Evolutionary conservation across 2,329 filamentous ascomycete species (phyloP).

Genomic region (Alternaria conjuncta): DNA sequence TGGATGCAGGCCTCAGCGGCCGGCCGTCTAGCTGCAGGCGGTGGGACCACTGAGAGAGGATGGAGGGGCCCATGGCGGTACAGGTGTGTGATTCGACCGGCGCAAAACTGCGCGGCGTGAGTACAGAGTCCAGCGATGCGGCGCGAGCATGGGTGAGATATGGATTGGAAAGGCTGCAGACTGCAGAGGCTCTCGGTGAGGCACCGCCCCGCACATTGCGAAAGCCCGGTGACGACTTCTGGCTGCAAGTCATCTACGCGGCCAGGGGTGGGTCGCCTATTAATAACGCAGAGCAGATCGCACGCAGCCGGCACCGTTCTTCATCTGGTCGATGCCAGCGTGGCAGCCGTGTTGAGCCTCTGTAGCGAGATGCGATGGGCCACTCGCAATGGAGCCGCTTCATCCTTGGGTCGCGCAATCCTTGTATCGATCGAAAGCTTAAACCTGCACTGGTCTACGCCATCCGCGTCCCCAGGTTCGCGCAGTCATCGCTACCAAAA

Average conservation of each 20-base stretch:
- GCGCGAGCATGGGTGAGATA: background rate
- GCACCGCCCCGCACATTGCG: constrained; percentile 6
- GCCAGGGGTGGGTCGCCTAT: constrained; percentile 22
- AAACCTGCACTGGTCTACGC: constrained; percentile 31
- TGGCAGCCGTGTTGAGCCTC: constrained; percentile 34
- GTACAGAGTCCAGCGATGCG: background rate
- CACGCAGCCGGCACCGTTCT: constrained; percentile 21
- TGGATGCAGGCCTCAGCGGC: background rate
- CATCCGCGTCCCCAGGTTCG: constrained; percentile 24
- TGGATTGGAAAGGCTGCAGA: background rate
- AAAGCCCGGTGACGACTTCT: constrained; percentile 2
- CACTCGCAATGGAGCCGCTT: constrained; percentile 29
- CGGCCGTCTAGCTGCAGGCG: constrained; percentile 7
- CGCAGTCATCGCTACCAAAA: constrained; percentile 28
- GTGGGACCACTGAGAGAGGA: constrained; percentile 7
- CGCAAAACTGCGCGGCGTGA: background rate
- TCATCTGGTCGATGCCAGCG: constrained; percentile 22
- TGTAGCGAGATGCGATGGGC: constrained; percentile 35
- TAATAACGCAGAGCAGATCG: constrained; percentile 36
- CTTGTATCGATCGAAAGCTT: constrained; percentile 43
- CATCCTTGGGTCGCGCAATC: constrained; percentile 7
- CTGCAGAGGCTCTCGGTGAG: background rate
- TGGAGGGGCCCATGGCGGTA: background rate
- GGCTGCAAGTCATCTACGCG: constrained; percentile 25
- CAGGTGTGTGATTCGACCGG: constrained; percentile 9